A percentile compares a stretch with the other conserved stretches of the same genome.
phyloP scores from a whole-genome alignment of 2,329 filamentous ascomycete species.

The Penicillium verrucosum region DNA sequence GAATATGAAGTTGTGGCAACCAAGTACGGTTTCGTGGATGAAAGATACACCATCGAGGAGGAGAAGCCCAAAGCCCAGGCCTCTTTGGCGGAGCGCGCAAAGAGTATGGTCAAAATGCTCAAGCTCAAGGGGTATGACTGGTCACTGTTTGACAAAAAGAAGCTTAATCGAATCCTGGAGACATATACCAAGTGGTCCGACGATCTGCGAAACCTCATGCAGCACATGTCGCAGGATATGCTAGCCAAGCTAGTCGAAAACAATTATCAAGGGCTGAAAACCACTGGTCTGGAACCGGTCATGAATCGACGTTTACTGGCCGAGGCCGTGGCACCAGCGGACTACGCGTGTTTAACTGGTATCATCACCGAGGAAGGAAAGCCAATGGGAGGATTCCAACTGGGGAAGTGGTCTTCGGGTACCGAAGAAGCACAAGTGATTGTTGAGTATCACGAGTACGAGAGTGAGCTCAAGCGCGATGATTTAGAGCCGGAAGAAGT shows the following conservation, averaged over 20 bases:
- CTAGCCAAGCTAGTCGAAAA: constrained; percentile 14
- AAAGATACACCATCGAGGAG: constrained; percentile 4
- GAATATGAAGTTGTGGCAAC: constrained; percentile 24
- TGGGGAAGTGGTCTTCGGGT: constrained; percentile 18
- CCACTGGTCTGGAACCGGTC: constrained; percentile 26
- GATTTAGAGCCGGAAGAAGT: constrained; percentile 27
- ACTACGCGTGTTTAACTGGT: constrained; percentile 21
- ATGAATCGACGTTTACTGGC: constrained; percentile 24
- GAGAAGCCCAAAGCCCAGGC: constrained; percentile 19
- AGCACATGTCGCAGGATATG: constrained; percentile 28
- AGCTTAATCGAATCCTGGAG: constrained; percentile 23
- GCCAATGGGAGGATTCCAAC: constrained; percentile 19
- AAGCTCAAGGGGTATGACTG: constrained; percentile 31
- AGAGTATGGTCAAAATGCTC: constrained; percentile 21
- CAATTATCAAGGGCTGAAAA: constrained; percentile 16
- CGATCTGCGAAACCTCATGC: constrained; percentile 29
- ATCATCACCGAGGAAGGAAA: constrained; percentile 21
- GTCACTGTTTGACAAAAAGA: constrained; percentile 33
- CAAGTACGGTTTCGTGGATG: constrained; percentile 20
- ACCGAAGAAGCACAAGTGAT: constrained; percentile 16
- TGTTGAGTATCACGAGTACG: constrained; percentile 29
- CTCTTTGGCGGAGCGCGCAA: constrained; percentile 23
- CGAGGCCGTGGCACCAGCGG: constrained; percentile 16
- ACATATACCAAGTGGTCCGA: constrained; percentile 29
- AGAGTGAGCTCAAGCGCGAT: constrained; percentile 19